Base-by-base conservation (phyloP, 2,329 filamentous ascomycete species). In the Coccinonectria pachysandricola region DNA sequence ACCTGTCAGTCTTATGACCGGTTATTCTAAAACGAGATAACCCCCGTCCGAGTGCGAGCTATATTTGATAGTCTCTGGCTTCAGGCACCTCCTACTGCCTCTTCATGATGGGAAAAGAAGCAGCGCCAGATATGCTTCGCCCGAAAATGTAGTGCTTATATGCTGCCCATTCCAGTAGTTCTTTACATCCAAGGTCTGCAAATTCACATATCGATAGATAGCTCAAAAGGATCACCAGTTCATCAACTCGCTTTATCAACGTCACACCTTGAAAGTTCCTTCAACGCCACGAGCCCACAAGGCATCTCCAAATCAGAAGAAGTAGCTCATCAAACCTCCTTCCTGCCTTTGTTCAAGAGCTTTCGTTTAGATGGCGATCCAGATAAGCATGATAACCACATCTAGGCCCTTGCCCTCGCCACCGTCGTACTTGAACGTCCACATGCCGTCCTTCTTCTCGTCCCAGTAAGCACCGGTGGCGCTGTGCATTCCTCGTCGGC, bases 401-500 rank as follows among this genome's bases (percentile, higher is more conserved):
- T 81, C 75, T 56, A 81, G 64, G 19, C 75, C 75, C 61, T 76
- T 78, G 46, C 55, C 60, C 53, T 76, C 71, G 34, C 71, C 70
- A 31, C 70, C 71, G 45, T 86, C 80, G 53, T 77, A 88, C 65
- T 91, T 91, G 64, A 79, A 86, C 45, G 75, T 85, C 79, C 80
- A 91, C 71, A 87, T 87, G 43, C 83, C 83, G 49, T 91, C 82
- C 57, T 79, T 84, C 63, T 86, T 83, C 60, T 86, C 82, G 57
- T 91, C 85, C 83, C 83, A 91, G 66, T 80, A 91, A 17, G 82
- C 84, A 24, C 82, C 83, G 22, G 79, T 82, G 12, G 83, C 82
- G 54, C 75, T 81, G 64, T 91, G 83, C 83, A 91, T 91, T 39
- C 91, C 91, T 40, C 88, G 75, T 40, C 87, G 75, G 30, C 86